Evolutionary conservation across 441 rosid genomes (phyloP).

Genomic region (Erodium chrysanthum): DNA sequence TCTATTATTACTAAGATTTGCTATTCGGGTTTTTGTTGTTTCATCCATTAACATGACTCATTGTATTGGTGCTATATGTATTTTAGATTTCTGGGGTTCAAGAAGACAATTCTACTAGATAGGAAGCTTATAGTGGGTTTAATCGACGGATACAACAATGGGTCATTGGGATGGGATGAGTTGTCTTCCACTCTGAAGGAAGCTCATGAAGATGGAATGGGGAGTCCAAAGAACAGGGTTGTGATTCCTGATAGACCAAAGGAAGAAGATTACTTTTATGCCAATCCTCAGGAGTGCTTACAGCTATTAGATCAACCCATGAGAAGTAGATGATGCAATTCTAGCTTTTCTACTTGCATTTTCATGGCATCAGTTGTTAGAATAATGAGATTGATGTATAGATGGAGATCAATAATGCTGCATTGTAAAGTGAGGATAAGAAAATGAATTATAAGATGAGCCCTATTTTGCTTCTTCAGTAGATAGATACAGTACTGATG

Average conservation of each 20-base stretch:
- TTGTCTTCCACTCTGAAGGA: conserved; percentile 46
- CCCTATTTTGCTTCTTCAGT: too few relatives aligned
- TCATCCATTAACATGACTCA: too few relatives aligned
- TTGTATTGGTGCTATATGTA: too few relatives aligned
- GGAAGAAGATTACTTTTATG: conserved; percentile 39
- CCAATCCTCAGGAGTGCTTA: conserved; percentile 49
- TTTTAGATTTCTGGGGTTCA: conserved; percentile 59
- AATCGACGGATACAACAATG: conserved; percentile 41
- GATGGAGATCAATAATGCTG: too few relatives aligned
- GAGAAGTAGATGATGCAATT: conserved; percentile 33
- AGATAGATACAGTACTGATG: too few relatives aligned
- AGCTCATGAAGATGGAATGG: conserved; percentile 44
- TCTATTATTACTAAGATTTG: background rate
- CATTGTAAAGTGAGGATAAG: too few relatives aligned
- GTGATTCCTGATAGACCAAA: conserved; percentile 49
- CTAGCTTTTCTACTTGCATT: conserved; percentile 14
- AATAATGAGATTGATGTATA: too few relatives aligned
- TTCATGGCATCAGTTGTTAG: too few relatives aligned
- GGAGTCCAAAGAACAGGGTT: conserved; percentile 42
- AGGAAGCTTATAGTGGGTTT: conserved; percentile 44
- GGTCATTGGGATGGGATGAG: conserved; percentile 49
- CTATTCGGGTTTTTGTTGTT: background rate
- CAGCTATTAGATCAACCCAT: conserved; percentile 58
- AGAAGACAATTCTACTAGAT: conserved; percentile 48
- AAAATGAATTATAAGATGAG: too few relatives aligned